phyloP scores from a whole-genome alignment of 2,329 filamentous ascomycete genomes.

The Coniochaeta sp. region DNA sequence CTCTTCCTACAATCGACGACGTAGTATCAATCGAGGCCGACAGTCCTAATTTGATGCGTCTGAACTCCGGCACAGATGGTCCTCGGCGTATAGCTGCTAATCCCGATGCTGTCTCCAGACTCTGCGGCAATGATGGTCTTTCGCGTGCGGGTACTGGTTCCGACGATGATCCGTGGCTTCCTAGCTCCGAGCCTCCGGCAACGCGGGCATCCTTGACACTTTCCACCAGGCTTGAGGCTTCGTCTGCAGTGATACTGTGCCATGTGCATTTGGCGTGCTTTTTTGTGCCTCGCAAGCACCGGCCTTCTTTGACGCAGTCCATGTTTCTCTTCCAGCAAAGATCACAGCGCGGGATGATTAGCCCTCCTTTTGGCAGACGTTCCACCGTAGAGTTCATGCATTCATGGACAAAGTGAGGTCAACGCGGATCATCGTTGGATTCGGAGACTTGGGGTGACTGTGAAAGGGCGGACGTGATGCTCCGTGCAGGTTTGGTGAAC shows the following conservation, averaged over 20 bases:
- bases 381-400: conserved; percentile 72
- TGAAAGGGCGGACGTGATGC: conserved; percentile 15
- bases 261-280: conserved; percentile 87
- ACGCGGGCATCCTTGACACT: neutral
- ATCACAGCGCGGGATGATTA: conserved; percentile 77
- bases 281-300: conserved; percentile 83
- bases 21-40: no score
- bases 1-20: no score
- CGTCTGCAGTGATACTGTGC: conserved; percentile 72
- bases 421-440: conserved; percentile 15
- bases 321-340: conserved; percentile 73
- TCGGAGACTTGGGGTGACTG: conserved; percentile 20
- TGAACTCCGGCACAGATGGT: no score
- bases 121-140: neutral
- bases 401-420: conserved; percentile 22
- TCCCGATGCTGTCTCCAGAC: no score
- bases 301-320: conserved; percentile 78
- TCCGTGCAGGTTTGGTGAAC: conserved; percentile 28
- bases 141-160: neutral
- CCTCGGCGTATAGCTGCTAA: no score
- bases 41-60: no score
- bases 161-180: neutral
- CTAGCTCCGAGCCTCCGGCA: neutral
- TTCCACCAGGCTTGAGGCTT: conserved; percentile 24
- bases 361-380: conserved; percentile 63